Percentiles rank a stretch among this genome's conserved stretches.
Evolutionary conservation across 164 flowering plant species (phyloP).

Genomic region (Tetracentron sinense): DNA sequence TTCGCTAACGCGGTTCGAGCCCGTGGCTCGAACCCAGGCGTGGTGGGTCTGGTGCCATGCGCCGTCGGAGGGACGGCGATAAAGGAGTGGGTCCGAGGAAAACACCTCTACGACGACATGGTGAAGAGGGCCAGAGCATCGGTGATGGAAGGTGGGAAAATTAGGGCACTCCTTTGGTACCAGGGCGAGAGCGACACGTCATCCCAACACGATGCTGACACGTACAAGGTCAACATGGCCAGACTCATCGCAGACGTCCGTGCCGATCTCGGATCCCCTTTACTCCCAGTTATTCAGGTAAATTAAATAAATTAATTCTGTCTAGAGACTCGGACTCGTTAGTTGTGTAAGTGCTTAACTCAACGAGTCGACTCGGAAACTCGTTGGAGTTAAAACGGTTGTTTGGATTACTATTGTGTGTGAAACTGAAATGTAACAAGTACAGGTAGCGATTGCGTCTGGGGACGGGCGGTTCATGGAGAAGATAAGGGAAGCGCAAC

Average conservation of each 20-base stretch:
- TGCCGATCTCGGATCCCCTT: conserved; percentile 25
- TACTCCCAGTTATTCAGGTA: conserved; percentile 57
- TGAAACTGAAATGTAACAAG: too few species aligned
- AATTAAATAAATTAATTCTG: too few species aligned
- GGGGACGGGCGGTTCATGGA: too few species aligned
- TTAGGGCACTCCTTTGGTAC: conserved; percentile 37
- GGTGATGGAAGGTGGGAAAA: conserved; percentile 17
- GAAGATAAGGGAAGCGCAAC: too few species aligned
- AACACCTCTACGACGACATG: conserved; percentile 17
- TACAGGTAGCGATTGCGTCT: too few species aligned
- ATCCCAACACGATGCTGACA: conserved; percentile 13
- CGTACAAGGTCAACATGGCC: conserved; percentile 24
- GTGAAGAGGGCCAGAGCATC: conserved; percentile 21
- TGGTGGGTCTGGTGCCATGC: conserved; percentile 41
- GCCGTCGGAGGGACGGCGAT: conserved; percentile 37
- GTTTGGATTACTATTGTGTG: too few species aligned
- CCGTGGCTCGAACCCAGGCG: conserved; percentile 9
- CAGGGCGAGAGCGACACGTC: conserved; percentile 47
- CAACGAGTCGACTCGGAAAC: too few species aligned
- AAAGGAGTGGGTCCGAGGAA: conserved; percentile 25
- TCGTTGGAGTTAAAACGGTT: too few species aligned
- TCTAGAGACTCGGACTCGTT: too few species aligned
- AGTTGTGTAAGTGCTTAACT: too few species aligned
- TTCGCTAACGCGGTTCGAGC: conserved; percentile 29
- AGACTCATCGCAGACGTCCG: conserved; percentile 24